phyloP scores from a whole-genome alignment of 345 rosid genomes.

The Bruguiera gymnorhiza region DNA sequence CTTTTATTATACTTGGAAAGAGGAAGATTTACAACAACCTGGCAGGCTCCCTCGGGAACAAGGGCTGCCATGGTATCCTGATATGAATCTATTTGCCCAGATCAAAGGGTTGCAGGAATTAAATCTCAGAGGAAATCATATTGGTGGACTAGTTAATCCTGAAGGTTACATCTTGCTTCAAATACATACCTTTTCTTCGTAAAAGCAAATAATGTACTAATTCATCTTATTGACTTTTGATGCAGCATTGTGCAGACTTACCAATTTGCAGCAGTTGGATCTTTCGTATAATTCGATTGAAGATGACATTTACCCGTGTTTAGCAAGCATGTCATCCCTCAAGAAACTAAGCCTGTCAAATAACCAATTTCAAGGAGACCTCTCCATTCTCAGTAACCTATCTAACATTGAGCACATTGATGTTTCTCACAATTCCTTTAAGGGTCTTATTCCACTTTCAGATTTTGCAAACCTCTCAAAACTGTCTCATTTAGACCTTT shows the following conservation, averaged over 20 bases:
- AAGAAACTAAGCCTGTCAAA: conserved; percentile 6
- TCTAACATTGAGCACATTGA: conserved; percentile 9
- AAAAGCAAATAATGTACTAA: too few relatives aligned
- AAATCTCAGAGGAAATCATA: conserved; percentile 11
- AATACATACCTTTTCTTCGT: neutral
- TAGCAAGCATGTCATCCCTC: conserved; percentile 14
- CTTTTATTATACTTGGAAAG: conserved; percentile 4
- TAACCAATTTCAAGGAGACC: conserved; percentile 15
- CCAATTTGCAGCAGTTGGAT: conserved; percentile 1
- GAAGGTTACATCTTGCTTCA: conserved; percentile 9
- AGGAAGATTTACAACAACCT: neutral
- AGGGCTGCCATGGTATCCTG: conserved; percentile 3
- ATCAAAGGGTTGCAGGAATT: conserved; percentile 14
- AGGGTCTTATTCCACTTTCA: conserved; percentile 13
- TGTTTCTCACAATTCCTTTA: conserved; percentile 14
- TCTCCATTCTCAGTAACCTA: conserved; percentile 13
- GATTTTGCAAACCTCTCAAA: conserved; percentile 16
- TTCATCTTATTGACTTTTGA: too few relatives aligned
- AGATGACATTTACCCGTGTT: conserved; percentile 11
- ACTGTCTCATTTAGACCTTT: conserved; percentile 17
- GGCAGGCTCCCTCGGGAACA: neutral
- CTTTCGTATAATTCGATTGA: conserved; percentile 17
- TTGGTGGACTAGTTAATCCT: conserved; percentile 15
- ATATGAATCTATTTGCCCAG: conserved; percentile 20
- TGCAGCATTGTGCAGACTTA: conserved; percentile 20